Base-by-base conservation (phyloP, 1,284 basidiomycete species). In the Schizopora paradoxa region DNA sequence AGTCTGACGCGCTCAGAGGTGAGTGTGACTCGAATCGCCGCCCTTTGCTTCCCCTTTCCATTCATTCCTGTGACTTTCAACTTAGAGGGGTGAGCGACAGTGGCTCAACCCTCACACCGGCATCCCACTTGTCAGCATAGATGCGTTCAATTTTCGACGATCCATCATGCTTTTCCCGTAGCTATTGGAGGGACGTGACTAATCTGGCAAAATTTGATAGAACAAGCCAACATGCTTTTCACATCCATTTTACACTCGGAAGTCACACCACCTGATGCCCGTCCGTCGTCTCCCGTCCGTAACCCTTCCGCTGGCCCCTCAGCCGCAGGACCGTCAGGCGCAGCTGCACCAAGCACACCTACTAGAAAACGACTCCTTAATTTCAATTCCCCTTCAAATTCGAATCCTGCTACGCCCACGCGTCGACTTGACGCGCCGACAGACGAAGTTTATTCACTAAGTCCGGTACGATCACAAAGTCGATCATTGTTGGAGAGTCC, bases 361-460 rank as follows among this genome's bases (percentile, higher is more conserved):
- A 83, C 75, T 6, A 73, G 77, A 43, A 69, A 74, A 38, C 82
- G 83, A 19, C 67, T 87, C 22, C 85, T 87, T 59, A 64, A 72
- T n/a, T 83, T 80, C 62, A 73, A 73, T 37, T 81, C 85, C 0
- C 80, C 86, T 6, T 74, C 72, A 6, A 63, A 66, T 4, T 77
- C 77, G 11, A 76, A 77, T 49, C 73, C 79, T 16, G 66, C 67
- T 47, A 82, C 72, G 32, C 83, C 74, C 18, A 68, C 62, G 18
- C 74, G 82, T 18, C 72, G 83, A n/a, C 72, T 89, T 21, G 86
- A 89, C 59, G 73, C 76, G 3, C 76, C 83, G 1, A 79, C 79
- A 0, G 91, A 95, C 58, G 84, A 91, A 51, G 84, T 84, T 0
- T 98, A 97, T 63, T 91, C 88, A 14, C 79, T 91, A 64, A 91